Evolutionary conservation across 805 yeast genomes (phyloP).

Genomic region (Starmerella etchellsii): DNA sequence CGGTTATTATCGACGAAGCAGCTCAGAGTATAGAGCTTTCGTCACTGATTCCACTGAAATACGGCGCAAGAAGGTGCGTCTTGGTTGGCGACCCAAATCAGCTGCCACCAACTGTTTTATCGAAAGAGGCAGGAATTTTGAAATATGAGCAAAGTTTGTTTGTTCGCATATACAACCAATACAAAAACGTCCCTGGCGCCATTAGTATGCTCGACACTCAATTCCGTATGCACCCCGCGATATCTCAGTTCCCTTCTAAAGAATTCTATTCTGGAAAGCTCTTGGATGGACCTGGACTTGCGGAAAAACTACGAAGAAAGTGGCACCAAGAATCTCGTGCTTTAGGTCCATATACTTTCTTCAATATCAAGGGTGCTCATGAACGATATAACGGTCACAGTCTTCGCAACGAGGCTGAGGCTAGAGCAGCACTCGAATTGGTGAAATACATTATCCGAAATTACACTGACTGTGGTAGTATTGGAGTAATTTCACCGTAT

Average conservation of each 20-base stretch:
- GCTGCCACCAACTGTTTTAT: slow-evolving; percentile 89
- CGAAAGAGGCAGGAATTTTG: slow-evolving; percentile 68
- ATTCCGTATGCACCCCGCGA: slow-evolving; percentile 94
- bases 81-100: slow-evolving; percentile 99
- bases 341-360: slow-evolving; percentile 68
- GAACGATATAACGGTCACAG: slow-evolving; percentile 38
- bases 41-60: slow-evolving; percentile 79
- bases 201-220: slow-evolving; percentile 76
- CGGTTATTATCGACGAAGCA: slow-evolving; percentile 92
- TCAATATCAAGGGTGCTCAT: slow-evolving; percentile 54
- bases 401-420: slow-evolving; percentile 61
- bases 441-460: slow-evolving; percentile 39
- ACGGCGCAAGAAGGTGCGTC: slow-evolving; percentile 79
- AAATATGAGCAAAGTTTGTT: slow-evolving; percentile 85
- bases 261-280: slow-evolving; percentile 67
- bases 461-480: slow-evolving; percentile 39
- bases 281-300: slow-evolving; percentile 70
- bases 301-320: slow-evolving; percentile 40
- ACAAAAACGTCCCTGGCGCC: slow-evolving; percentile 32
- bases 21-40: slow-evolving; percentile 93
- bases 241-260: slow-evolving; percentile 71
- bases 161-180: slow-evolving; percentile 74
- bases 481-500: slow-evolving; percentile 91
- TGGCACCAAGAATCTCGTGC: slow-evolving; percentile 51
- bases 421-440: slow-evolving; percentile 56